Base-by-base conservation (phyloP, 2,329 filamentous ascomycete genomes). In the Aschersonia sp. region DNA sequence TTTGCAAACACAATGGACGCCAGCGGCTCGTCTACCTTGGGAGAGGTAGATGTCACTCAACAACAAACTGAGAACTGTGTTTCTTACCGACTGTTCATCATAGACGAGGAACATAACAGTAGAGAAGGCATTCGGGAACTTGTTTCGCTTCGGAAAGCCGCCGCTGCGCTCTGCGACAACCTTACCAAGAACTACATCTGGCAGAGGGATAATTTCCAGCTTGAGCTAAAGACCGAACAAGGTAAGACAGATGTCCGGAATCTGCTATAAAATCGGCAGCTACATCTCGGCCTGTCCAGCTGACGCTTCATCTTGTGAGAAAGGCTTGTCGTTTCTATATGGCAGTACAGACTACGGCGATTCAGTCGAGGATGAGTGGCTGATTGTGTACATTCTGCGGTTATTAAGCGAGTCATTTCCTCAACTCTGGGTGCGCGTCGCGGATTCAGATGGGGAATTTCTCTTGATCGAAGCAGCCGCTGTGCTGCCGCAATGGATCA, bases 311-410 rank as follows among this genome's bases (percentile, higher is more conserved):
- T 12, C 10, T 12, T 41, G 40, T 11, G 10, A 41, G 40, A 41
- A 51, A 45, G 49, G 11, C 59, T 78, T 7, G 59, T 22, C 70
- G n/a, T 80, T 81, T 52, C 73, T 98, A 5, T 76, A 79, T 52
- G 90, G 90, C 22, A 71, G 73, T 46, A 92, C 87, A 1, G 85
- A 90, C 60, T 97, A 88, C 58, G 89, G 90, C 7, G 94, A 98
- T 64, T 92, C 88, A 0, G 81, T 97, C 4, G 90, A 95, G 58
- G 92, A 98, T 57, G 94, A 98, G 68, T 98, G 92, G 94, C 76
- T 97, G 5, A 82, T 97, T 50, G 89, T 97, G 22, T 95, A 89
- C 65, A 68, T 97, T 5, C 71, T 98, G 32, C 79, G 85, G 43
- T 83, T 94, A 64, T 67, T 97, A 55, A 89, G 83, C 55, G 84